Evolutionary conservation across 2,329 filamentous ascomycete species (phyloP), one percentile per base, ranked within the genome.

Genomic region (Paradendryphiella salina): DNA sequence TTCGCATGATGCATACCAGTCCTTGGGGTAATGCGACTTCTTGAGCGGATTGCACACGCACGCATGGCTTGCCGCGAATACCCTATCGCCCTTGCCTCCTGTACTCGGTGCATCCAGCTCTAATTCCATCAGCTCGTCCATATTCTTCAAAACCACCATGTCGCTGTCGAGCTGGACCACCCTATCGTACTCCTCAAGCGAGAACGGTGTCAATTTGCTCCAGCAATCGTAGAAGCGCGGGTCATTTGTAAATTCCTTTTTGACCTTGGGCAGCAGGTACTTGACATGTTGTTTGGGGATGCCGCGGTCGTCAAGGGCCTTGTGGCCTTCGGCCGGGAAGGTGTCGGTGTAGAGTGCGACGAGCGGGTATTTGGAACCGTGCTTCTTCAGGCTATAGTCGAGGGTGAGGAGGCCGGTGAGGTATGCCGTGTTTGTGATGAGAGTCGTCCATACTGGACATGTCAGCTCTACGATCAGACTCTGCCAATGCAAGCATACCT

Each of bases 111-210:
- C 67, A 72, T 93, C 89, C 37, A 95, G 82, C 54, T 83, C 77
- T 41, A 96, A 63, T n/a, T 89, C 84, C 89, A 96, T 95, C 60
- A 96, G 77, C 76, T 95, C 90, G 71, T 96, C 91, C 89, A 96
- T 96, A 74, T 95, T 95, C 64, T 80, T 80, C 59, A 86, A 74
- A 6, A 90, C 85, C 42, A 96, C 76, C 90, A 96, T 96, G 76
- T 96, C 91, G 66, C 86, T 88, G 75, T 96, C 91, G 46, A 96
- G 80, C 75, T 90, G 88, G 29, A 95, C 88, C 28, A 96, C 83
- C 33, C 90, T 83, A 20, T 86, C 80, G 75, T 92, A 96, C 70
- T 92, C 85, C 14, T 80, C 80, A 26, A 96, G 79, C 17, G 83
- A 85, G 71, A 95, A 96, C 5, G 88, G 85, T 13, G 86, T 83